Percentiles rank a stretch among this genome's conserved stretches.
phyloP scores from a whole-genome alignment of 495 filamentous ascomycete species.

The Talaromyces nanjingensis region DNA sequence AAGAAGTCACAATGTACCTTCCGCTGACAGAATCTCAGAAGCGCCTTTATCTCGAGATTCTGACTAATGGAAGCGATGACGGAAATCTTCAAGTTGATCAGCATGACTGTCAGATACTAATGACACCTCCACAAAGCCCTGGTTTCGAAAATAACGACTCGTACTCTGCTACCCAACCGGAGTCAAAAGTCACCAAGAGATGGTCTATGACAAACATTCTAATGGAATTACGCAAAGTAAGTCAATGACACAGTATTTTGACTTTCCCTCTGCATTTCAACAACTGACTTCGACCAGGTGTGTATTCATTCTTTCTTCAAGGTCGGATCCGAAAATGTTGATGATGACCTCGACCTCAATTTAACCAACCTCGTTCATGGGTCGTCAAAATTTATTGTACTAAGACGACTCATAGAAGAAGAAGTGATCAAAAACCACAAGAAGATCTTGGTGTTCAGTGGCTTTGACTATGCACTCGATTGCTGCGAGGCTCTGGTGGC shows the following conservation, averaged over 20 bases:
- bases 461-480: conserved; percentile 53
- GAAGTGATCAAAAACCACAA: conserved; percentile 49
- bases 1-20: conserved; percentile 52
- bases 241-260: background rate
- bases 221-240: conserved; percentile 55
- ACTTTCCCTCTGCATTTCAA: background rate
- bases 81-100: too few relatives aligned
- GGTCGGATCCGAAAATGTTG: conserved; percentile 26
- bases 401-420: conserved; percentile 53
- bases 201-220: conserved; percentile 45
- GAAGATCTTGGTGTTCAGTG: conserved; percentile 59
- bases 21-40: conserved; percentile 56
- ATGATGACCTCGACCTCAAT: conserved; percentile 48
- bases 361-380: conserved; percentile 43
- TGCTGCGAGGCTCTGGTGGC: conserved; percentile 53
- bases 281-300: background rate
- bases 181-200: too few relatives aligned
- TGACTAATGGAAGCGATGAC: conserved; percentile 51
- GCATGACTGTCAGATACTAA: background rate
- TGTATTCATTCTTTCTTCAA: conserved; percentile 50
- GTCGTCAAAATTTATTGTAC: conserved; percentile 58
- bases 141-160: too few relatives aligned
- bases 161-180: too few relatives aligned
- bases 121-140: background rate
- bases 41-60: conserved; percentile 53